Evolutionary conservation across 257 asterid genomes (phyloP).

Genomic region (Gentiana macrophylla): DNA sequence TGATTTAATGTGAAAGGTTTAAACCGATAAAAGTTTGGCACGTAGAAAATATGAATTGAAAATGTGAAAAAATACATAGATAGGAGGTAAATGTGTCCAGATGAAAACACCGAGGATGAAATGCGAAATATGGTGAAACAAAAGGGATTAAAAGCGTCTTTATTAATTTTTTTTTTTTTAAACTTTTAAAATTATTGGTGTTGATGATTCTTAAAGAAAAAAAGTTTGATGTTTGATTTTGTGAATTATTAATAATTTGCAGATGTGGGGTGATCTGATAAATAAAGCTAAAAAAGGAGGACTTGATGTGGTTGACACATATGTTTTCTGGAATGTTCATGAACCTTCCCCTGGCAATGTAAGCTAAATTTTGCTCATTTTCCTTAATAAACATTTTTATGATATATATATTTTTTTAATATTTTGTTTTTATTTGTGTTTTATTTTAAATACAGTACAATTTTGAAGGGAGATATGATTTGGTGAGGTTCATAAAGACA

Average conservation of each 20-base stretch:
- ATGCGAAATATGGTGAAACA: too few relatives aligned
- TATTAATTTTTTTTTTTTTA: background rate
- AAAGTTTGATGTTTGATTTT: conserved; percentile 8
- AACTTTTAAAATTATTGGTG: background rate
- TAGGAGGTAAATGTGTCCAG: too few relatives aligned
- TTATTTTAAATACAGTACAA: conserved; percentile 44
- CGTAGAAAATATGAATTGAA: too few relatives aligned
- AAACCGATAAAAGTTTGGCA: too few relatives aligned
- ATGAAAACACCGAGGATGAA: too few relatives aligned
- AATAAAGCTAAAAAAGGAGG: conserved; percentile 90
- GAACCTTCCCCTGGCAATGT: conserved; percentile 81
- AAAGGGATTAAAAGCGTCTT: background rate
- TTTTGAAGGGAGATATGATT: conserved; percentile 78
- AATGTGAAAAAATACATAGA: too few relatives aligned
- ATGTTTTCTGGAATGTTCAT: conserved; percentile 86
- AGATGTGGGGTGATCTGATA: conserved; percentile 94
- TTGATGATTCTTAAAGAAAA: background rate
- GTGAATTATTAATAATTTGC: conserved; percentile 5
- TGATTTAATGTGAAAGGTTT: too few relatives aligned
- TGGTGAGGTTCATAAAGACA: conserved; percentile 74
- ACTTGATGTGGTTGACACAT: conserved; percentile 73
- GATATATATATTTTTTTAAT: background rate
- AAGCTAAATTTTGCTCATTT: conserved; percentile 15
- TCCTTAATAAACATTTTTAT: background rate
- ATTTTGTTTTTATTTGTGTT: conserved; percentile 4